phyloP scores from a whole-genome alignment of 78 protist genomes.

The slime mould (Dictyostelium discoideum) region DNA sequence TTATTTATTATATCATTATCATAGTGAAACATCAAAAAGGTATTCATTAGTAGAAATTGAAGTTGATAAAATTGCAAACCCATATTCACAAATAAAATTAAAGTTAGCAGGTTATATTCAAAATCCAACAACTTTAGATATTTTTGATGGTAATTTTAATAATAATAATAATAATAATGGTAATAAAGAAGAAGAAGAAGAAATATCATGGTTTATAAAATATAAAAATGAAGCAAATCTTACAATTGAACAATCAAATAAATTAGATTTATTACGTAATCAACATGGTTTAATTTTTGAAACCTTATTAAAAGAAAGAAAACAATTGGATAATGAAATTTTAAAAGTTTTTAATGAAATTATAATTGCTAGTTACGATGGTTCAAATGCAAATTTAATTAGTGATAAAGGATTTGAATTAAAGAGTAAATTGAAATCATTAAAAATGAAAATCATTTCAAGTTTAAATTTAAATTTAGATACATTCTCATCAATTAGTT shows the following conservation, averaged over 20 bases:
- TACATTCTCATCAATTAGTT: background rate
- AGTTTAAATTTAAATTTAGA: background rate
- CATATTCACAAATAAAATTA: background rate
- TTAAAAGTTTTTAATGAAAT: background rate
- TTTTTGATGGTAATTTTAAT: background rate
- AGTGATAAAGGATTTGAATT: background rate
- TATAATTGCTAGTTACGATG: background rate
- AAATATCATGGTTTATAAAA: background rate
- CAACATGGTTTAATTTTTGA: background rate
- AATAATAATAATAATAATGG: too few relatives aligned
- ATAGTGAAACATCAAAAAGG: background rate
- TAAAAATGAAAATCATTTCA: background rate
- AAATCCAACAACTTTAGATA: background rate
- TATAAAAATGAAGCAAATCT: background rate
- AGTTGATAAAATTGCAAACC: background rate
- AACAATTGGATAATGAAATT: background rate
- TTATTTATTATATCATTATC: background rate
- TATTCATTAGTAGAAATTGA: background rate
- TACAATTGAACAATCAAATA: background rate
- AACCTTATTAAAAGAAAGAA: background rate
- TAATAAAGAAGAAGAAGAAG: too few relatives aligned
- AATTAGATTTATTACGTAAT: background rate
- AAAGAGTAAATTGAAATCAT: background rate
- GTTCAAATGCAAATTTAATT: background rate
- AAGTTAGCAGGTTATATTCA: conserved; percentile 9